Conservation (phyloP, 2,329 filamentous ascomycete genomes). For the Dothistroma pini region DNA sequence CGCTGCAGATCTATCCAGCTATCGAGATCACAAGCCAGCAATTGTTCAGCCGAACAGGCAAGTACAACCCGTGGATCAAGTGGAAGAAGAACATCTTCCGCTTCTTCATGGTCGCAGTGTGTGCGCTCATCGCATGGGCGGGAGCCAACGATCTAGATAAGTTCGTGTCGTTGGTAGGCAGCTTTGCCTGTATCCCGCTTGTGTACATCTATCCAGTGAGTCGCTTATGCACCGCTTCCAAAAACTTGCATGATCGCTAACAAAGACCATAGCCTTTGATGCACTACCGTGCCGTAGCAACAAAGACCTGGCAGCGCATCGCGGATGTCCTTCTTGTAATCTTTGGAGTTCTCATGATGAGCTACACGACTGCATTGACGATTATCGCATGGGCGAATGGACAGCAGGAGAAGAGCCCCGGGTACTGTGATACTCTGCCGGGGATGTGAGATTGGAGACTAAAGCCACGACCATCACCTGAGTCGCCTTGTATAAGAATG, state of each 20-base stretch:
- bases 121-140: conserved; percentile 83
- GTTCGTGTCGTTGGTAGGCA: conserved; percentile 92
- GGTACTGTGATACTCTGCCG: conserved; percentile 56
- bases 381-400: conserved; percentile 78
- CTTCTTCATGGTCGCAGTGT: conserved; percentile 85
- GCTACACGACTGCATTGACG: conserved; percentile 85
- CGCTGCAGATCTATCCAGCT: conserved; percentile 93
- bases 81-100: conserved; percentile 99
- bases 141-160: conserved; percentile 94
- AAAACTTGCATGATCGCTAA: conserved; percentile 5
- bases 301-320: conserved; percentile 61
- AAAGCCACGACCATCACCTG: background rate
- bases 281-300: conserved; percentile 78
- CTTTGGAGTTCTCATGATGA: conserved; percentile 83
- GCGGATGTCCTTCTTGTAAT: conserved; percentile 73
- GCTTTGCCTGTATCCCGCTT: conserved; percentile 94
- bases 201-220: conserved; percentile 97
- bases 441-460: conserved; percentile 9
- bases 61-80: conserved; percentile 98
- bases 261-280: conserved; percentile 68
- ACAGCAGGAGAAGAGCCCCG: conserved; percentile 48
- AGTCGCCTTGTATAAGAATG: background rate
- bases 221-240: conserved; percentile 26
- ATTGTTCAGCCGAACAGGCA: conserved; percentile 88
- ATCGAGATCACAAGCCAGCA: conserved; percentile 96